phyloP scores from a whole-genome alignment of 768 basidiomycete species.

The Boletus rubescentipes region DNA sequence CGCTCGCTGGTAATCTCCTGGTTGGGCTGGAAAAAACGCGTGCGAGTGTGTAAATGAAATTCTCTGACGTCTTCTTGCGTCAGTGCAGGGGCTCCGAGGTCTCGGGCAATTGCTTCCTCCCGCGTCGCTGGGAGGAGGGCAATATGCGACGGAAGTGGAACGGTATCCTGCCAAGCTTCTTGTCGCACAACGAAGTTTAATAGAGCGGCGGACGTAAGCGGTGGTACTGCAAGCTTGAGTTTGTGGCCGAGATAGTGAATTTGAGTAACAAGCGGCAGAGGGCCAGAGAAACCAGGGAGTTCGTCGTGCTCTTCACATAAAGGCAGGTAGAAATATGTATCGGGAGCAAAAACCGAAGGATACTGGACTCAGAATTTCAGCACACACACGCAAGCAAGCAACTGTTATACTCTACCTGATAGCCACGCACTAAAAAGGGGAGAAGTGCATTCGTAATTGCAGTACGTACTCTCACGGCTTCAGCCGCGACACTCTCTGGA shows the following conservation, averaged over 20 bases:
- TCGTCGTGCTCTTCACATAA: constrained; percentile 30
- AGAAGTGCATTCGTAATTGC: constrained; percentile 34
- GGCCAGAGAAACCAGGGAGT: constrained; percentile 29
- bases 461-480: constrained; percentile 29
- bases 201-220: constrained; percentile 40
- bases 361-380: constrained; percentile 31
- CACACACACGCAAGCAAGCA: not conserved
- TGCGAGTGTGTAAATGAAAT: constrained; percentile 39
- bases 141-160: constrained; percentile 23
- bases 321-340: constrained; percentile 44
- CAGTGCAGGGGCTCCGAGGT: constrained; percentile 30
- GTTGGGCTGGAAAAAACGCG: constrained; percentile 26
- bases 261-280: constrained; percentile 31
- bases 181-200: constrained; percentile 36
- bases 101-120: constrained; percentile 32
- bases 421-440: constrained; percentile 42
- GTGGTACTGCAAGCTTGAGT: constrained; percentile 42
- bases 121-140: constrained; percentile 36
- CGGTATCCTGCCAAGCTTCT: constrained; percentile 36
- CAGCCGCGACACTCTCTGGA: constrained; percentile 35
- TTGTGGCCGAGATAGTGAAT: constrained; percentile 42
- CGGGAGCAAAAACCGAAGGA: constrained; percentile 43
- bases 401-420: constrained; percentile 32
- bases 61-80: constrained; percentile 40
- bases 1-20: constrained; percentile 24